Base-by-base conservation (phyloP, 1,139 yeast genomes). In the Lodderomyces pseudojiufengensis region DNA sequence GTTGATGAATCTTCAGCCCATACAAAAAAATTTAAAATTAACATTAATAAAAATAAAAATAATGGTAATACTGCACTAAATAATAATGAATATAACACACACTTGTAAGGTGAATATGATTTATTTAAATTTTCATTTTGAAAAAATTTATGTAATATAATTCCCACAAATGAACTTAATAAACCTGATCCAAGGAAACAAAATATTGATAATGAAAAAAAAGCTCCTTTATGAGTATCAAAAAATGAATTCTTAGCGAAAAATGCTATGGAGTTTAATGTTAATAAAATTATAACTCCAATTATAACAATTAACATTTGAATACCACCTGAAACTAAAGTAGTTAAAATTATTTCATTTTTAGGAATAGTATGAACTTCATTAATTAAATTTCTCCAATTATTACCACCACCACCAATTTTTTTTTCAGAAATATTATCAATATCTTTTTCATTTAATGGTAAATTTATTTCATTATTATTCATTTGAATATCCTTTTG, bases 1-100 rank as follows among this genome's bases (percentile, higher is more conserved):
- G 76, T 70, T 0, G 94, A 80, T 1, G 95, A 80, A 42, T 81
- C 82, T 50, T 80, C 73, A 2, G 84, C 82, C 86, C 92, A 84
- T 3, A 84, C 79, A 39, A 86, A 74, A 43, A 76, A 63, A 55
- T 86, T 86, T 41, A 84, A 62, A 18, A 75, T 54, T 16, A 84
- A 55, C 2, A 83, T 66, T 3, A 78, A 62, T 1, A 73, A 43
- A 41, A 84, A 59, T 1, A 80, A 65, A 11, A 76, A 43, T 3
- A 76, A 74, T 1, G 95, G 94, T 27, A 85, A 65, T 30, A 59
- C 52, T 5, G 82, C 81, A 36, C 84, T 80, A 47, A 78, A 80
- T 18, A 78, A 42, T 10, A 78, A 49, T 5, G 86, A 69, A 29
- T 70, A 63, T 4, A 45, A 38, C 3, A 48, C 21, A 8, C 47